Percentiles rank a stretch among this genome's conserved stretches.
Evolutionary conservation across 805 yeast genomes (phyloP).

Genomic region (Wickerhamiella vanderwaltii): DNA sequence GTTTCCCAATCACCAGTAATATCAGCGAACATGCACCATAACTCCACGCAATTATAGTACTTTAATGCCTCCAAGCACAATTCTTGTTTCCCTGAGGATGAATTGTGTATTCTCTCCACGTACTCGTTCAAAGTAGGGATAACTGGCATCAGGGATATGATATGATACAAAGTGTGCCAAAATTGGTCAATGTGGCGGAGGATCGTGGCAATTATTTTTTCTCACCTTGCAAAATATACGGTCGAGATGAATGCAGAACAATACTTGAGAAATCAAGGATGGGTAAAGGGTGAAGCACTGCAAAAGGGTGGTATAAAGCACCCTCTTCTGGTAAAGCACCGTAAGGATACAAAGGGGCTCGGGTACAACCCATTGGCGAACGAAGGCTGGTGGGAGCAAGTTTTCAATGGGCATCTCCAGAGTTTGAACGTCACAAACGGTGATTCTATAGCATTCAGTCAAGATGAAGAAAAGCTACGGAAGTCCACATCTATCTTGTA

Average conservation of each 20-base stretch:
- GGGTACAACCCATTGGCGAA: slow-evolving; percentile 66
- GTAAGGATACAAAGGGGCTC: slow-evolving; percentile 79
- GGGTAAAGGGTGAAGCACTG: slow-evolving; percentile 86
- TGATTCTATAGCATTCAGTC: slow-evolving; percentile 38
- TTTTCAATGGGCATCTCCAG: slow-evolving; percentile 87
- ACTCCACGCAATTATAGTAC: neutral
- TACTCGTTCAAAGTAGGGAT: too few relatives aligned
- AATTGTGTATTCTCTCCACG: too few relatives aligned
- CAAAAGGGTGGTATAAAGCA: slow-evolving; percentile 65
- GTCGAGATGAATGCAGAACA: slow-evolving; percentile 55
- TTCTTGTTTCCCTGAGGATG: neutral
- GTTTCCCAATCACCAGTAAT: neutral
- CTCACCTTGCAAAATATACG: neutral
- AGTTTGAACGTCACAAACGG: slow-evolving; percentile 46
- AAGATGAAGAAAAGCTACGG: slow-evolving; percentile 32
- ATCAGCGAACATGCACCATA: slow-evolving; percentile 4
- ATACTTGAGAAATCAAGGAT: slow-evolving; percentile 70
- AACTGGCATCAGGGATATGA: too few relatives aligned
- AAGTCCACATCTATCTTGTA: slow-evolving; percentile 55
- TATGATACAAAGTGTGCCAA: too few relatives aligned
- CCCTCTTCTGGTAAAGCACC: slow-evolving; percentile 83
- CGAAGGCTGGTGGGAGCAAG: slow-evolving; percentile 94
- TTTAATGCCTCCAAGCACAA: neutral
- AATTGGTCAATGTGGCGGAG: neutral
- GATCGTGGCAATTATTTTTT: neutral